Evolutionary conservation across 2,329 filamentous ascomycete genomes (phyloP), one percentile per base, ranked within the genome.

Genomic region (Trichoderma sp.): DNA sequence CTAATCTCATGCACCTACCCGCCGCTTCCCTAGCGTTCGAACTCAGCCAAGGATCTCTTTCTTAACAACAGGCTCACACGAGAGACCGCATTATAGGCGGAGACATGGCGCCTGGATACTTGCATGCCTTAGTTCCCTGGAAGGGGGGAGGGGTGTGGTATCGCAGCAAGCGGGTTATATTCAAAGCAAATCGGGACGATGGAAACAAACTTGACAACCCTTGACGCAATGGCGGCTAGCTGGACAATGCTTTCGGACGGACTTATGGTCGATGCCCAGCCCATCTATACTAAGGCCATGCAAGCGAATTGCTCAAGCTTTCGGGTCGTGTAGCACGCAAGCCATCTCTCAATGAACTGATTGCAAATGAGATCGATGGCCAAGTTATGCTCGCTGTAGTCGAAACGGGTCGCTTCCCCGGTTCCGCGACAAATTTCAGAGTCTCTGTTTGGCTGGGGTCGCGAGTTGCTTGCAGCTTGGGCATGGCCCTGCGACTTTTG

Each of bases 41-140:
- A 55, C 70, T 69, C 73, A 71, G 72, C 72, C 74, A 76, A 75
- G 70, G 59, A 74, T 63, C 70, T 68, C 76, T 75, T 73, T 79
- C 77, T 75, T 76, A 79, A 79, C 79, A 79, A 80, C 77, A 79
- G 78, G 72, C 74, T 73, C 75, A 81, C 80, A 81, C 81, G 82
- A 82, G 82, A 82, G 82, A 82, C 81, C 39, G 79, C 81, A 79
- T 83, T 77, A 76, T 80, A 80, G 79, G 78, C 79, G 64, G 52
- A 77, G 75, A 74, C 80, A 79, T 81, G 77, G 79, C 76, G 77
- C 78, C 76, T 83, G 83, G 83, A 76, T 84, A 78, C 76, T 75
- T 84, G 83, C 83, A 85, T 81, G 74, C 74, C 73, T 75, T 75
- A 79, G 81, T 80, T 81, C 80, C 70, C 72, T 70, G 72, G 68